phyloP scores from a whole-genome alignment of 108 stramenopile genomes.

The Fistulifera solaris region DNA sequence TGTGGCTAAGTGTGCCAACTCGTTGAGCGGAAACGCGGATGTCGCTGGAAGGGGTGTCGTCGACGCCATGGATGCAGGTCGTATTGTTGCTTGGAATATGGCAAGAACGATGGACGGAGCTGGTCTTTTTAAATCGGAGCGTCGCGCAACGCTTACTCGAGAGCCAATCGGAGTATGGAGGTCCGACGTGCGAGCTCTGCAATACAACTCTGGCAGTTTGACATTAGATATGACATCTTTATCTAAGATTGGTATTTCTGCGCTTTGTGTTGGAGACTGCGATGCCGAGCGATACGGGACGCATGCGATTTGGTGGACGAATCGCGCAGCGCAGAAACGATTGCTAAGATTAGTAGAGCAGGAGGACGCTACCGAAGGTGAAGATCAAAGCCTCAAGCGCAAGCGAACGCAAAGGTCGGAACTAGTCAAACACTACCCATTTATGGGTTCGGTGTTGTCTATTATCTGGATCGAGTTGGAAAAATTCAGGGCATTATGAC shows the following conservation, averaged over 20 bases:
- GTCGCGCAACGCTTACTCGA: conserved; percentile 13
- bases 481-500: conserved; percentile 70
- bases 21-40: conserved; percentile 48
- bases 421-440: conserved; percentile 19
- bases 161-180: conserved; percentile 67
- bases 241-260: conserved; percentile 55
- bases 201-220: conserved; percentile 4
- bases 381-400: not conserved
- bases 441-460: conserved; percentile 76
- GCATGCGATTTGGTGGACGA: conserved; percentile 85
- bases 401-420: not conserved
- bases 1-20: conserved; percentile 69
- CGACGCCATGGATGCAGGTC: conserved; percentile 55
- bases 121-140: conserved; percentile 13
- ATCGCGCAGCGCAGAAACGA: conserved; percentile 43
- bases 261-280: conserved; percentile 68
- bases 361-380: conserved; percentile 6
- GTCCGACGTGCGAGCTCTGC: conserved; percentile 51
- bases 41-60: conserved; percentile 62
- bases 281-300: conserved; percentile 69
- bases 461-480: conserved; percentile 65
- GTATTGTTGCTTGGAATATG: conserved; percentile 72
- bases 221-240: conserved; percentile 22
- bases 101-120: conserved; percentile 21
- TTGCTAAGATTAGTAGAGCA: conserved; percentile 18